These are phyloP conservation scores for Cystobasidium sp. DNA, from an alignment of 1,284 basidiomycete species.

Conservation along the genomic window DNA sequence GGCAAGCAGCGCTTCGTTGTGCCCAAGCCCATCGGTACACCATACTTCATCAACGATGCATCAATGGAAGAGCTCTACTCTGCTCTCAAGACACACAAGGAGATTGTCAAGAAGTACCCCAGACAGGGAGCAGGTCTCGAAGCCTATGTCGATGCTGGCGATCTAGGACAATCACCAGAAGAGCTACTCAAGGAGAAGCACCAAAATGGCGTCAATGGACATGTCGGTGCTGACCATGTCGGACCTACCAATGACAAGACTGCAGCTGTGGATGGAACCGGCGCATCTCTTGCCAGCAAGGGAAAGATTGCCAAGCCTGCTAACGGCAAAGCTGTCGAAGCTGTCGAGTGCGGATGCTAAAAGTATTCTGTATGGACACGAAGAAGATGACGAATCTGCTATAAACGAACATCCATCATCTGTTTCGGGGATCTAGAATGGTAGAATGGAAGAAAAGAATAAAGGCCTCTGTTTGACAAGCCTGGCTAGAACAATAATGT, in stretches of 20 bases:
- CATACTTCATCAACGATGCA: conserved; percentile 60
- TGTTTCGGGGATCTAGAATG: background rate
- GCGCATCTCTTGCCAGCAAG: conserved; percentile 12
- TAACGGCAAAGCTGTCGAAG: conserved; percentile 26
- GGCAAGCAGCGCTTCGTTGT: conserved; percentile 59
- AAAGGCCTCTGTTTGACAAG: background rate
- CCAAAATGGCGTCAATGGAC: conserved; percentile 41
- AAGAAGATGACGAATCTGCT: background rate
- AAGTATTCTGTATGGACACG: background rate
- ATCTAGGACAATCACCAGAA: conserved; percentile 57
- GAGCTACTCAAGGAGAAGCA: conserved; percentile 54
- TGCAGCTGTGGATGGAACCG: conserved; percentile 37
- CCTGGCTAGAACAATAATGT: background rate
- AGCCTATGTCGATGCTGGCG: conserved; percentile 60
- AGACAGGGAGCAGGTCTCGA: conserved; percentile 55
- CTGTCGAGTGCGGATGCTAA: conserved; percentile 20
- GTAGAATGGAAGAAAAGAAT: background rate
- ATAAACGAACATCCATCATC: background rate
- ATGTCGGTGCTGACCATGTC: conserved; percentile 35
- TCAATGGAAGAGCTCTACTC: conserved; percentile 57
- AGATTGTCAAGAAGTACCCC: conserved; percentile 53
- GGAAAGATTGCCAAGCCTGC: conserved; percentile 36
- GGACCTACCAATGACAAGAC: conserved; percentile 39
- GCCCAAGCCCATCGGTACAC: conserved; percentile 59
- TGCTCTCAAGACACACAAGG: conserved; percentile 59